These are phyloP conservation scores for Saturnispora saitoi DNA, from an alignment of 805 yeast genomes.

Conservation along the genomic window DNA sequence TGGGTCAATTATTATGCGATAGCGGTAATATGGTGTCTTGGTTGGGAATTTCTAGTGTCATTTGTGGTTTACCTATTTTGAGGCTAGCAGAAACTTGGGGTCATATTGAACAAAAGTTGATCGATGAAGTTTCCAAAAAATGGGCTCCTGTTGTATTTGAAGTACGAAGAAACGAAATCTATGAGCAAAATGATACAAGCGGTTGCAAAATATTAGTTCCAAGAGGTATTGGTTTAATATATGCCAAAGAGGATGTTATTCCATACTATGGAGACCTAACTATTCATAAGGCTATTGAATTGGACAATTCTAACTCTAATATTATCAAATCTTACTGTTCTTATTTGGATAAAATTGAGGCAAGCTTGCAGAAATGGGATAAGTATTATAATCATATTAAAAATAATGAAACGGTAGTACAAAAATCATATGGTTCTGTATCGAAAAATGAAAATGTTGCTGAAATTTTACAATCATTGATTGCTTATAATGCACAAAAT, in stretches of 20 bases:
- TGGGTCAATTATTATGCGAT: conserved; percentile 70
- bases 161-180: conserved; percentile 47
- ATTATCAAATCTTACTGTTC: conserved; percentile 49
- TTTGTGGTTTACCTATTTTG: conserved; percentile 75
- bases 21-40: conserved; percentile 91
- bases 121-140: conserved; percentile 59
- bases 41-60: conserved; percentile 78
- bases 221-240: conserved; percentile 72
- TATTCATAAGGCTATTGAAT: background rate
- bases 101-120: conserved; percentile 47
- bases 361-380: conserved; percentile 78
- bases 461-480: conserved; percentile 26
- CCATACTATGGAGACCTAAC: conserved; percentile 90
- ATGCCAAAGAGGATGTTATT: conserved; percentile 67
- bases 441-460: conserved; percentile 10
- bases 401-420: conserved; percentile 18
- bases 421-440: background rate
- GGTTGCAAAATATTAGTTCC: conserved; percentile 74
- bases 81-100: conserved; percentile 73
- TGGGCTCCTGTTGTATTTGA: conserved; percentile 95
- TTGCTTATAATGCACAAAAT: conserved; percentile 35
- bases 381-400: conserved; percentile 41
- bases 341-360: conserved; percentile 56
- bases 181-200: conserved; percentile 35
- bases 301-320: conserved; percentile 22